Evolutionary conservation across 371 early-diverging fungal species (phyloP), one percentile per base, ranked within the genome.

Genomic region (Syncephalastrum contaminatum): DNA sequence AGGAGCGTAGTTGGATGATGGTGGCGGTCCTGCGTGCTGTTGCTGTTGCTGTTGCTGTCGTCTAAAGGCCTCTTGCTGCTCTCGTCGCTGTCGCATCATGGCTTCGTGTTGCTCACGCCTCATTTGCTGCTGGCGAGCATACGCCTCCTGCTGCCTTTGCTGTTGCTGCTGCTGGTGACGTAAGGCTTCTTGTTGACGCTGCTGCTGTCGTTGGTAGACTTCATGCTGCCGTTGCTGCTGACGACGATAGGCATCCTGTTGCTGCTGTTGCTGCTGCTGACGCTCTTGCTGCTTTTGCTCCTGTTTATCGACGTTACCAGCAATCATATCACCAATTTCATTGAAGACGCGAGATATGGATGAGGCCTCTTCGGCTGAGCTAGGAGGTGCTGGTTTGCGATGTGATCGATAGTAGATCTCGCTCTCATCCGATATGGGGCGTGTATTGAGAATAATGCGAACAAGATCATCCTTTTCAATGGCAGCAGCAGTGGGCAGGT

Each of bases 401-500:
- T 50, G 58, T 12, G 40, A 24, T 49, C 81, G 60, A 59, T 66
- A 81, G 56, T 60, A 70, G 3, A 59, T 27, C 53, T 81, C 82
- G 42, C 60, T 67, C 24, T 62, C 65, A 46, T 81, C 69, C 20
- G 75, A 65, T 36, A 81, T 56, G 14, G 82, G 82, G 15, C 64
- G 66, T 30, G 76, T 69, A 47, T 71, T 66, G n/a, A 72, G 54
- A 4, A 81, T 74, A 21, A 77, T 63, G 4, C 54, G 52, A 3
- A 81, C 71, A 40, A 81, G 64, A 54, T 77, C 75, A 14, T 59
- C 59, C 50, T 81, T 80, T 48, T 77, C 78, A 39, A 77, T 62
- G 5, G 67, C 74, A 47, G 42, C 55, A 51, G 71, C 64, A 2
- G 62, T 51, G 2, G 76, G 66, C 30, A 81, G 48, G 52, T 72